Evolutionary conservation across 768 basidiomycete genomes (phyloP), one percentile per base, ranked within the genome.

Genomic region (Termitomyces sp.): DNA sequence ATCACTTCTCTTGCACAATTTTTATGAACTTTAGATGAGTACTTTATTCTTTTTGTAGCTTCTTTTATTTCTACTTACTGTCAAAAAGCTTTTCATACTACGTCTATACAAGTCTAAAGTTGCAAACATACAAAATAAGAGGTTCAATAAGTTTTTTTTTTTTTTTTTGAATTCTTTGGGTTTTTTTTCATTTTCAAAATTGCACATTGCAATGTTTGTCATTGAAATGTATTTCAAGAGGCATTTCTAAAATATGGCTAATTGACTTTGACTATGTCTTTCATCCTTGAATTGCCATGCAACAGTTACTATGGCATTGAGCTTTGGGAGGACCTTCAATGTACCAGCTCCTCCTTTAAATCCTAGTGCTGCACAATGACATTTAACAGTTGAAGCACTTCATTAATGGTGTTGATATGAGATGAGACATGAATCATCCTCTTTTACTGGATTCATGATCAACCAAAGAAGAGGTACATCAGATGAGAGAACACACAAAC

Each of bases 281-380:
- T 95, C 92, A 2, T 97, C 94, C 0, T 82, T 99, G 38, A 98
- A 99, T 70, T 81, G 96, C 46, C 96, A 98, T 65, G 95, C 96
- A 17, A 90, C 91, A 5, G 97, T 96, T 9, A 80, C 80, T 2
- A 79, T 40, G 3, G 49, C 49, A 6, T 37, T 12, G 10, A 37
- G 34, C n/a, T 7, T 6, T 7, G 12, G 21, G 6, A 51, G n/a
- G 7, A 16, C 6, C 49, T 51, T 51, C 35, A 51, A n/a, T 16
- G 34, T 51, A 10, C 16, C 37, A 21, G 49, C 34, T 32, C 49
- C 35, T 34, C 19, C 49, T 5, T 2, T 32, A 4, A 48, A 34
- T 2, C 32, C 46, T 17, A 48, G 46, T 31, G 32, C 16, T 27
- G 29, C 46, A 17, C 31, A 19, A 16, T 12, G 5, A 38, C 23